Evolutionary conservation across 768 basidiomycete species (phyloP).

Genomic region (Tulasnella sp.): DNA sequence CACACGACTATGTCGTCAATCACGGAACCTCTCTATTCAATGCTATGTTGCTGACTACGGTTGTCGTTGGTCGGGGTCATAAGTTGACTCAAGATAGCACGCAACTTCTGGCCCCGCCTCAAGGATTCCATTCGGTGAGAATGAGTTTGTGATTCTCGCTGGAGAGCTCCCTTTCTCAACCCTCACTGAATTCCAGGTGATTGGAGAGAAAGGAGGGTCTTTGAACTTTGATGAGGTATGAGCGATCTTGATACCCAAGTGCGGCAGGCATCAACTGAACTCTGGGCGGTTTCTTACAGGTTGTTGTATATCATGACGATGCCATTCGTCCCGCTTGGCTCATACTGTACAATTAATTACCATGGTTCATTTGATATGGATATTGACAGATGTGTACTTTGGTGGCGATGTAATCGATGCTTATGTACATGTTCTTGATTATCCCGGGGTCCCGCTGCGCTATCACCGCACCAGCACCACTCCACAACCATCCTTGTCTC

Average conservation of each 20-base stretch:
- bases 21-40: not conserved
- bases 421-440: no score
- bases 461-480: no score
- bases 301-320: conserved; percentile 11
- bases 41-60: not conserved
- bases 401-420: no score
- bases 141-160: not conserved
- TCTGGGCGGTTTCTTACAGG: not conserved
- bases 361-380: no score
- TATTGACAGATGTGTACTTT: no score
- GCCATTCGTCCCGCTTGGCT: conserved; percentile 12
- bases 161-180: not conserved
- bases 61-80: not conserved
- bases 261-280: not conserved
- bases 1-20: not conserved
- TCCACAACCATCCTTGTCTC: no score
- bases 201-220: not conserved
- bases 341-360: conserved; percentile 2
- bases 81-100: not conserved
- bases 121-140: conserved; percentile 3
- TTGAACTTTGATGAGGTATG: conserved; percentile 7
- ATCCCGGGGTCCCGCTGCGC: no score
- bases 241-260: not conserved
- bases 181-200: not conserved
- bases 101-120: not conserved